Evolutionary conservation across 176 grass and related monocot genomes (phyloP).

Genomic region (Chloris gayana): DNA sequence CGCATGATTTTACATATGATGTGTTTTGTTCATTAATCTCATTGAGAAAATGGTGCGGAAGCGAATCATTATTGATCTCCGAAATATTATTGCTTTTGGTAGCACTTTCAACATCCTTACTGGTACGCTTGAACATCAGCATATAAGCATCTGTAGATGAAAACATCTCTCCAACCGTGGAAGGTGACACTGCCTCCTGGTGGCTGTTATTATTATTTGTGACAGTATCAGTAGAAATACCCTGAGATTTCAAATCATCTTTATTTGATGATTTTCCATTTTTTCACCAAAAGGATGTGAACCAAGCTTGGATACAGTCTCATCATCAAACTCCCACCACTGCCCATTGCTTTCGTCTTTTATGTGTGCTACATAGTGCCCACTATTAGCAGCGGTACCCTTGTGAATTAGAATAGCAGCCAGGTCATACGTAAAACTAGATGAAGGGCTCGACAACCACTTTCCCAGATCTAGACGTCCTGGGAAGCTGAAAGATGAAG

Average conservation of each 20-base stretch:
- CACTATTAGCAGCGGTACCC: slow-evolving; percentile 91
- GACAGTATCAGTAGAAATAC: slow-evolving; percentile 39
- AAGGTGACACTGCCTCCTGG: slow-evolving; percentile 33
- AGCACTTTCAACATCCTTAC: slow-evolving; percentile 47
- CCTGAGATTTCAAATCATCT: slow-evolving; percentile 50
- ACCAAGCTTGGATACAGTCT: slow-evolving; percentile 90
- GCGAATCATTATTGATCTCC: slow-evolving; percentile 52
- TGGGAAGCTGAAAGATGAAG: slow-evolving; percentile 95
- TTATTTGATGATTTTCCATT: slow-evolving; percentile 64
- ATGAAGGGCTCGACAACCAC: slow-evolving; percentile 60
- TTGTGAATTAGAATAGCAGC: slow-evolving; percentile 98
- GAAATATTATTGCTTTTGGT: slow-evolving; percentile 40
- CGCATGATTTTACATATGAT: slow-evolving; percentile 61
- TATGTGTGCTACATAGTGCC: slow-evolving; percentile 98
- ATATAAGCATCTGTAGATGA: slow-evolving; percentile 99
- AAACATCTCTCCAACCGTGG: slow-evolving; percentile 59
- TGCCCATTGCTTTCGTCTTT: slow-evolving; percentile 85
- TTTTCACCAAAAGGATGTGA: slow-evolving; percentile 86
- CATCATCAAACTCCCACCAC: slow-evolving; percentile 99
- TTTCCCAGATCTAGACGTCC: slow-evolving; percentile 71
- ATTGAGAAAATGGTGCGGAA: slow-evolving; percentile 66
- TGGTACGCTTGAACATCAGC: slow-evolving; percentile 85
- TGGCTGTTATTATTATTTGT: slow-evolving; percentile 48
- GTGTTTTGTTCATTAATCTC: slow-evolving; percentile 76
- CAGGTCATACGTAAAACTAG: slow-evolving; percentile 71